Evolutionary conservation across 345 rosid genomes (phyloP), one percentile per base, ranked within the genome.

Genomic region (Brassica cretica): DNA sequence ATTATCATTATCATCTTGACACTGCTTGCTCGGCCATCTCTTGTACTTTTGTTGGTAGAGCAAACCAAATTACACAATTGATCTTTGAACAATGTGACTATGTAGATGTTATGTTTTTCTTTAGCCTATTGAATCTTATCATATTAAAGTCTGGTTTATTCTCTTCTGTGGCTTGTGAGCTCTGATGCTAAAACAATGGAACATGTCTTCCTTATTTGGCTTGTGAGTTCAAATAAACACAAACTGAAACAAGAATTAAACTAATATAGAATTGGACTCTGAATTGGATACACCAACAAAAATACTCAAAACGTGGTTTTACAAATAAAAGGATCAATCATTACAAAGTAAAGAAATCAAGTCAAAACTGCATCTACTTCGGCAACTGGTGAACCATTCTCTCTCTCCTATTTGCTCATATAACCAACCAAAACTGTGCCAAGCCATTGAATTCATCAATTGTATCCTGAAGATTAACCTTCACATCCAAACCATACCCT

Each of bases 351-450:
- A 66, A 18, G 16, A 21, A 59, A 29, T 21, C 21, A 60, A 68
- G 18, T 51, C 76, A 78, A 71, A 78, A 78, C 76, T 78, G 76
- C 61, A 66, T 66, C 67, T 72, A 71, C 72, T 8, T 69, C 58
- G 1, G 53, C 9, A 75, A 73, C 75, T 46, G 8, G 49, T 68
- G 51, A 71, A 78, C 58, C 74, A 46, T 21, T 61, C 63, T 46
- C 70, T 61, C 74, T 21, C 63, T 59, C 29, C 32, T 78, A 58
- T 41, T 60, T 67, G 41, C 69, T 72, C 66, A 49, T 39, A 74
- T 55, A 33, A 65, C 56, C 41, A 61, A 56, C 62, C 79, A 63
- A 69, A 74, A 79, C 67, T 69, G 75, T 74, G 30, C n/a, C 61
- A 63, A n/a, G 37, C 60, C 76, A 61, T 15, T 53, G 59, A 53